Base-by-base conservation (phyloP, 1,284 basidiomycete genomes). In the Rhodofomes roseus region DNA sequence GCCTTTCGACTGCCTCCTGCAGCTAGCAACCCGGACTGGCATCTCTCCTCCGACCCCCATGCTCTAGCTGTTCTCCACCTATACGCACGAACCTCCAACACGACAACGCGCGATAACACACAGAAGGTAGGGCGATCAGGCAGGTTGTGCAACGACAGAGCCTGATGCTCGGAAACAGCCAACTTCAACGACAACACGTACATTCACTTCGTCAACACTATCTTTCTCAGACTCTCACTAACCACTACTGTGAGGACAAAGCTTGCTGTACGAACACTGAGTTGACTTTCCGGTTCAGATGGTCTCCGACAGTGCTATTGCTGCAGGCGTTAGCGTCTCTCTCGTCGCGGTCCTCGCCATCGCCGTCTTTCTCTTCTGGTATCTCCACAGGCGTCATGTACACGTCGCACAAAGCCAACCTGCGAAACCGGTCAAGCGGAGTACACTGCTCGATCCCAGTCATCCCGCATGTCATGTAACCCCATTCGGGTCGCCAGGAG, bases 391-490 rank as follows among this genome's bases (percentile, higher is more conserved):
- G 8, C 50, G 16, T 25, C 14, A 40, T 4, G 46, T 18, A 16
- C 56, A 39, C 16, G 51, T 48, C 27, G 37, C 23, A 23, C n/a
- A 39, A 4, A n/a, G 22, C n/a, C 41, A 37, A 23, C 52, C 55
- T 7, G 31, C 36, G 16, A 14, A 43, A 2, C 1, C 54, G 3
- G 27, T 36, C 48, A 41, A 57, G 29, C 57, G 55, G 27, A 46
- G 41, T 27, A 62, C 58, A 6, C 11, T 51, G 14, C 37, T 59
- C 25, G 61, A 59, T 34, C 61, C 39, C 14, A 59, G 55, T 31
- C 54, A 62, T 41, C 57, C 55, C 20, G 61, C 61, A 22, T 62
- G 40, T 37, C 54, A 27, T 36, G 61, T 62, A 40, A 62, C 61
- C 11, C 61, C 61, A 44, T 62, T 62, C 40, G 55, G 58, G 20